phyloP scores from a whole-genome alignment of 768 basidiomycete genomes.

The Amanita exitialis region DNA sequence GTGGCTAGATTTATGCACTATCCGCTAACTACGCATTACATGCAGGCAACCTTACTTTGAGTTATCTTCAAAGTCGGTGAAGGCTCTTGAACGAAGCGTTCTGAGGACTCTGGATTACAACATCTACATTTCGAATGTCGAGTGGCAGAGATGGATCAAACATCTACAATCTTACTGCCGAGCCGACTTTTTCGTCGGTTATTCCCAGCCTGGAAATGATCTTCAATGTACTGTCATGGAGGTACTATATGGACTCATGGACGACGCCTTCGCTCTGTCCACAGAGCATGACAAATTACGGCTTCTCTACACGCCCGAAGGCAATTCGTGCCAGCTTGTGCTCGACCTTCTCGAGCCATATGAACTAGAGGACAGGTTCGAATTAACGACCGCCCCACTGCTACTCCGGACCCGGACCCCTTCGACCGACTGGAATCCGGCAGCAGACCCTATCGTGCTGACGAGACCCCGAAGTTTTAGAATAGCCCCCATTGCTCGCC shows the following conservation, averaged over 20 bases:
- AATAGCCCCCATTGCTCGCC: conserved; percentile 5
- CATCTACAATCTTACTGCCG: neutral
- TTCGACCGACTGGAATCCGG: conserved; percentile 9
- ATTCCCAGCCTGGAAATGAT: too few relatives aligned
- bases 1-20: neutral
- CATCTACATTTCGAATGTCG: conserved; percentile 8
- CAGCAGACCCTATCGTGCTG: conserved; percentile 2
- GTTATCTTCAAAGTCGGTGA: conserved; percentile 7
- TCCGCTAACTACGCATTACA: neutral
- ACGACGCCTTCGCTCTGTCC: neutral
- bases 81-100: conserved; percentile 10
- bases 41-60: neutral
- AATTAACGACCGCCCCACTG: neutral
- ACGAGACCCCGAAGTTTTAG: neutral
- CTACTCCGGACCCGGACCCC: conserved; percentile 1
- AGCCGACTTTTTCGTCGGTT: neutral
- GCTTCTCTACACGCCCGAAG: neutral
- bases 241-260: neutral
- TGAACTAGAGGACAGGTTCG: neutral
- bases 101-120: conserved; percentile 12
- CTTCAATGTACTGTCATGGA: neutral
- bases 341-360: conserved; percentile 1
- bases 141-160: conserved; percentile 9
- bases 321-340: conserved; percentile 3
- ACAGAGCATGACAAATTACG: neutral